These are phyloP conservation scores for Coniochaeta hoffmannii DNA, from an alignment of 2,329 filamentous ascomycete species.

Conservation along the genomic window DNA sequence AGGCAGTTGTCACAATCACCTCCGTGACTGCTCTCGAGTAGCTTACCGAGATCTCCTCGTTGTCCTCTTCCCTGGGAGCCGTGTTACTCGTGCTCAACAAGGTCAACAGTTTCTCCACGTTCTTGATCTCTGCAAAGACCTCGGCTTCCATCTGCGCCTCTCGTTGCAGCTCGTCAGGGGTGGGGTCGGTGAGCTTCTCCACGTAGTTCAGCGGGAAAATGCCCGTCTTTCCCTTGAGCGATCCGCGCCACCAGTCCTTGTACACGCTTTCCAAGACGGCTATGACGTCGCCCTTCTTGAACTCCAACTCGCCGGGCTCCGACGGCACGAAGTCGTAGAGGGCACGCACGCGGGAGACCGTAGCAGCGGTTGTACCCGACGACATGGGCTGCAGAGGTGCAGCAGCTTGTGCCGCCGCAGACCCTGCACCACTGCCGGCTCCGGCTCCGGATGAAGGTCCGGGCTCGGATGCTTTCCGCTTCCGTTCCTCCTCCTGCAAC, in stretches of 20 bases:
- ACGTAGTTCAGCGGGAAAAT: conserved; percentile 99
- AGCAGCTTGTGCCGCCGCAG: conserved; percentile 21
- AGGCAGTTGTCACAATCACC: neutral
- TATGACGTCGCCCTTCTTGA: conserved; percentile 94
- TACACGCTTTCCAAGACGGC: conserved; percentile 96
- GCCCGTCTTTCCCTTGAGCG: conserved; percentile 85
- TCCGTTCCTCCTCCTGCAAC: conserved; percentile 74
- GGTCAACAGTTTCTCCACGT: conserved; percentile 67
- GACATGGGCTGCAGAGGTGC: conserved; percentile 51
- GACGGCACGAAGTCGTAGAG: conserved; percentile 93
- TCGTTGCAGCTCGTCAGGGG: conserved; percentile 84
- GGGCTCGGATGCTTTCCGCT: conserved; percentile 37
- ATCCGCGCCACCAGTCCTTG: conserved; percentile 99
- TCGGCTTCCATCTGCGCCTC: conserved; percentile 91
- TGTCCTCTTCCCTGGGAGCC: conserved; percentile 77
- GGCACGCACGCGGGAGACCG: conserved; percentile 87
- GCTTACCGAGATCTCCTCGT: conserved; percentile 85
- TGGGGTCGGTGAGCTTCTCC: conserved; percentile 92
- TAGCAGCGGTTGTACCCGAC: conserved; percentile 88
- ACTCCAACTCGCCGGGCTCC: conserved; percentile 89
- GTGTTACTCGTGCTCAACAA: conserved; percentile 81
- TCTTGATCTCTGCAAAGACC: conserved; percentile 59
- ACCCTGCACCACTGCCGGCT: conserved; percentile 22
- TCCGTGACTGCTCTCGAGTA: neutral
- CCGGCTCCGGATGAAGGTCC: conserved; percentile 29